Evolutionary conservation across 2,329 filamentous ascomycete genomes (phyloP), one percentile per base, ranked within the genome.

Genomic region (Berkeleyomyces rouxiae): DNA sequence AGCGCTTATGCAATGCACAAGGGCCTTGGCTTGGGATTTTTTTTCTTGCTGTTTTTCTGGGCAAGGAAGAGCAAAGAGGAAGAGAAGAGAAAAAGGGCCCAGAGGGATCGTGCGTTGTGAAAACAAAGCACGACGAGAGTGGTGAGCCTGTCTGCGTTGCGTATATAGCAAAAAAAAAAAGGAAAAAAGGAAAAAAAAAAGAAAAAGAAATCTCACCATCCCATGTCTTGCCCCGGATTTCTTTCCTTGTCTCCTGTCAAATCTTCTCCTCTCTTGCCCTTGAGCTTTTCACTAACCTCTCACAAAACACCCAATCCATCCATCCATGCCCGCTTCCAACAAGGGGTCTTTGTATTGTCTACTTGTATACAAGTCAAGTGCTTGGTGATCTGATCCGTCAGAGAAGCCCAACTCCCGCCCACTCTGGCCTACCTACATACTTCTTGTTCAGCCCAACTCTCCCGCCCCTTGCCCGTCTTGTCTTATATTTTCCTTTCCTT

Each of bases 1-100:
- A 53, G 49, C 49, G 49, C 49, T 36, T 36, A 53, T 53, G 49
- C 49, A 53, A 53, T 53, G 49, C 49, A 37, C 49, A 9, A 53
- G 31, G 49, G 42, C 42, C 42, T 43, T 6, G 42, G 5, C 42
- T 43, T 43, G 42, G 23, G 23, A 23, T 23, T 23, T 23, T 23
- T 23, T 23, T 23, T 23, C 23, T 23, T 23, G 23, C 23, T 23
- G 23, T 23, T 23, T 23, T 36, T 9, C 31, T 72, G 13, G 57
- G 39, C n/a, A 37, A 36, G 31, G 49, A 11, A 43, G 23, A 4
- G 43, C 23, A 53, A 73, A 66, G 74, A 74, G 70, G 72, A 74
- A 13, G 72, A 74, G 64, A 72, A 74, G 68, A 74, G 73, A 70
- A 74, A 74, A 71, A 74, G 74, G 68, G 68, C 66, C 66, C 73